Evolutionary conservation across 768 basidiomycete species (phyloP), one percentile per base, ranked within the genome.

Genomic region (Xerocomus brunneocitrinus): DNA sequence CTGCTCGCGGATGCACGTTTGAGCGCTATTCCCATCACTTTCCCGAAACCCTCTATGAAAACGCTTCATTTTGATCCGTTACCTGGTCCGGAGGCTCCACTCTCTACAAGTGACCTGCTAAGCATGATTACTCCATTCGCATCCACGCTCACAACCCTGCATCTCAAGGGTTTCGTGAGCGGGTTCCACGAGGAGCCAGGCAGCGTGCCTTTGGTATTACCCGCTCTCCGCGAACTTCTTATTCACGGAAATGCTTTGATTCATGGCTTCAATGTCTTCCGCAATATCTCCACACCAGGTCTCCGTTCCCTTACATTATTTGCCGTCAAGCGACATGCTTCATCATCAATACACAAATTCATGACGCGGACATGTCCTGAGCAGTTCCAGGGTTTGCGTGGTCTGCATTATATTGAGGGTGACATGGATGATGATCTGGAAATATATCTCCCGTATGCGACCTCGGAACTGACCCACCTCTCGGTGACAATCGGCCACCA

Each of bases 11-110:
- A 70, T 49, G 50, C 62, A 38, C 71, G 72, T 43, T 44, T 73
- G 32, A 69, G 71, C 45, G 61, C 63, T 16, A 59, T 72, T 47
- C 65, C 68, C 24, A 65, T 71, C 56, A 63, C 65, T 12, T 65
- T 69, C 28, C 69, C 68, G 16, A 34, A 57, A 24, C 57, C 65
- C 7, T 32, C 60, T 43, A 58, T 69, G 38, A 62, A 59, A n/a
- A 68, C 63, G 1, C 68, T 72, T 10, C 71, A 73, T 51, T 63
- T 72, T 19, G 72, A 72, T 57, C 71, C 67, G 30, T 50, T 64
- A 36, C 67, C 69, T 32, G 72, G 66, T 45, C 61, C 61, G 28
- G 64, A 55, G 2, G 53, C 58, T 3, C 67, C 69, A 7, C 63
- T 69, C 24, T 65, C 67, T 32, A 60, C 62, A 45, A 62, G 54